Conservation (phyloP, 371 early-diverging fungal genomes). For the Nosema bombycis region DNA sequence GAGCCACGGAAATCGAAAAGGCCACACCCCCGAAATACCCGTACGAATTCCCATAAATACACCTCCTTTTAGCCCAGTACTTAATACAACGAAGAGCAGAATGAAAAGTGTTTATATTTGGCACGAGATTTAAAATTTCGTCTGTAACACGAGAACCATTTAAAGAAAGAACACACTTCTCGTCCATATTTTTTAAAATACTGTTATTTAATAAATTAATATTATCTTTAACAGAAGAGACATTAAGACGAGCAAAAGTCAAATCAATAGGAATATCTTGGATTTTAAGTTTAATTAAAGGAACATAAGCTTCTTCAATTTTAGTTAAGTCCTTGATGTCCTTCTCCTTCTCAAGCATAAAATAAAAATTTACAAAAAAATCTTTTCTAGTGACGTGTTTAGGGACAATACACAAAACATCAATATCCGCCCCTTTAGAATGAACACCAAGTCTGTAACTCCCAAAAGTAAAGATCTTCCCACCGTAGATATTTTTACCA, state of each 20-base stretch:
- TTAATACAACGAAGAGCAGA: conserved; percentile 86
- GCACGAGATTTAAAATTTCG: conserved; percentile 86
- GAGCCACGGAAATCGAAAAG: conserved; percentile 93
- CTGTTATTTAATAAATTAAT: conserved; percentile 78
- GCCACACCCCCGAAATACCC: conserved; percentile 98
- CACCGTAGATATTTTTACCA: conserved; percentile 77
- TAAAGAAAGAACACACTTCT: conserved; percentile 79
- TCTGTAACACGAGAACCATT: conserved; percentile 97
- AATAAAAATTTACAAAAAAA: conserved; percentile 82
- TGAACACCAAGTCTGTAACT: conserved; percentile 96
- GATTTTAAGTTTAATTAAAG: conserved; percentile 81
- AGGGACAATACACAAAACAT: conserved; percentile 92
- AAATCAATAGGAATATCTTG: conserved; percentile 76
- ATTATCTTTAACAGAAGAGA: conserved; percentile 74
- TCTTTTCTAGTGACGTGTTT: conserved; percentile 82
- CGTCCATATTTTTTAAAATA: conserved; percentile 80
- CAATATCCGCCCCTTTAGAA: conserved; percentile 90
- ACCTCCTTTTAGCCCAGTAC: conserved; percentile 90
- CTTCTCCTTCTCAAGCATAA: conserved; percentile 71
- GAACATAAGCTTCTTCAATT: conserved; percentile 81
- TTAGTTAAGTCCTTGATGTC: conserved; percentile 82
- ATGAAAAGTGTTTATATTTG: conserved; percentile 79
- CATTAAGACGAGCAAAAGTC: conserved; percentile 77
- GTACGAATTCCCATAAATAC: conserved; percentile 86
- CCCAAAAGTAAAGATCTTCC: conserved; percentile 96